phyloP scores from a whole-genome alignment of 257 asterid genomes.

The Capsicum rhomboideum region DNA sequence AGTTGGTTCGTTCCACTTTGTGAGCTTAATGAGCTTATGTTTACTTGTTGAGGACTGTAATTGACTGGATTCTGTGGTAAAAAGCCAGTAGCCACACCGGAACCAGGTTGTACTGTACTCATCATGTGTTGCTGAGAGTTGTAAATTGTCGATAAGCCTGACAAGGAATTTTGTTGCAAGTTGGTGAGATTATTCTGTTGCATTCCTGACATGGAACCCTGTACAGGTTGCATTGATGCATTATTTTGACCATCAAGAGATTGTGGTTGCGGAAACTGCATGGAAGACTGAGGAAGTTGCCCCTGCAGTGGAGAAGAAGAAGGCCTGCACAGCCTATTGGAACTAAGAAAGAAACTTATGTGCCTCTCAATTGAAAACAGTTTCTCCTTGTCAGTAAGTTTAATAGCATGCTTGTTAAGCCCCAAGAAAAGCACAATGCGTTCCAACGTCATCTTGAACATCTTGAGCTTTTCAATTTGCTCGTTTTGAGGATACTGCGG shows the following conservation, averaged over 20 bases:
- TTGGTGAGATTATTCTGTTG: constrained; percentile 51
- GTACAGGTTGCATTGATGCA: constrained; percentile 58
- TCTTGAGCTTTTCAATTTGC: constrained; percentile 57
- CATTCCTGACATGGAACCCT: constrained; percentile 33
- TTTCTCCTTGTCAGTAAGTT: constrained; percentile 55
- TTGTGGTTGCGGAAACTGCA: constrained; percentile 46
- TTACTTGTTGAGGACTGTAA: too few species aligned
- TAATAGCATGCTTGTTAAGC: constrained; percentile 46
- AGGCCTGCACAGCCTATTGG: constrained; percentile 60
- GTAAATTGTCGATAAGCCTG: constrained; percentile 42
- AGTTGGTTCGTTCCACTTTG: constrained; percentile 46
- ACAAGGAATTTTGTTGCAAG: constrained; percentile 55
- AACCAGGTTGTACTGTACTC: constrained; percentile 48
- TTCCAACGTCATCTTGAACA: constrained; percentile 63
- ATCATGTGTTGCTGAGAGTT: constrained; percentile 63
- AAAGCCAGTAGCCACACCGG: constrained; percentile 21
- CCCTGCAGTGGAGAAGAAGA: constrained; percentile 44
- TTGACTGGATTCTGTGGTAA: too few species aligned
- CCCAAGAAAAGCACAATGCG: constrained; percentile 46
- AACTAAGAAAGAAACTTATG: constrained; percentile 50
- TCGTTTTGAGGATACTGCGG: constrained; percentile 65
- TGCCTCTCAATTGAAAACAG: constrained; percentile 50
- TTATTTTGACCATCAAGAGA: constrained; percentile 72
- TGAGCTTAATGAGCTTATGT: too few species aligned
- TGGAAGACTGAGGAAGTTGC: not conserved